Base-by-base conservation (phyloP, 2,329 filamentous ascomycete genomes). In the Pestalotiopsis sp. region DNA sequence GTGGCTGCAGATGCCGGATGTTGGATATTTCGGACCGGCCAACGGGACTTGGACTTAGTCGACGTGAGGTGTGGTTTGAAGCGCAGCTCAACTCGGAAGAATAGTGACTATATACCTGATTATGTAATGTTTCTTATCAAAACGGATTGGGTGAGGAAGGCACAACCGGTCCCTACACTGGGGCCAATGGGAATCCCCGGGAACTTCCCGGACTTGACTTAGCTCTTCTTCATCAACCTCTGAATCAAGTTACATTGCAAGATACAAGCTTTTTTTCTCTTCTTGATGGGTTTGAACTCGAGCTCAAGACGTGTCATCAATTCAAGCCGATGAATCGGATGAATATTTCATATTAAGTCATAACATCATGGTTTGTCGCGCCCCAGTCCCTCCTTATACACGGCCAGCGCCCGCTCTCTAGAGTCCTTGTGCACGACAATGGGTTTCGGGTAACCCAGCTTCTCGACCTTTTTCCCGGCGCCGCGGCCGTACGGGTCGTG, bases 401-500 rank as follows among this genome's bases (percentile, higher is more conserved):
- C 88, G 67, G 80, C 82, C 77, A 96, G 80, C 36, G 91, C 91
- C 72, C 88, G 85, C 66, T 92, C 89, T 69, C 94, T 87, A 66
- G 87, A 87, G 13, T 83, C 83, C 75, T 90, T 91, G 78, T 97
- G 94, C 56, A 92, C 87, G 1, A 97, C 92, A 72, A 95, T 91
- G 9, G 89, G 88, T 78, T 84, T 83, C 0, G 94, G 93, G 77
- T 97, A 97, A 0, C 92, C 91, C 7, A 83, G 85, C 80, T 87
- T 90, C 80, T 86, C 86, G 7, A 90, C 92, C 71, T 86, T 79
- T 11, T 80, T 80, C 1, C 79, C 87, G 0, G 85, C 90, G 1
- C 91, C 90, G 62, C 90, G 86, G 2, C 83, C 87, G 78, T 95
- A 95, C 0, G 94, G 94, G 72, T 95, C 93, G 78, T 97, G 94